phyloP scores from a whole-genome alignment of 2,329 filamentous ascomycete species.

The Byssochlamys sp. region DNA sequence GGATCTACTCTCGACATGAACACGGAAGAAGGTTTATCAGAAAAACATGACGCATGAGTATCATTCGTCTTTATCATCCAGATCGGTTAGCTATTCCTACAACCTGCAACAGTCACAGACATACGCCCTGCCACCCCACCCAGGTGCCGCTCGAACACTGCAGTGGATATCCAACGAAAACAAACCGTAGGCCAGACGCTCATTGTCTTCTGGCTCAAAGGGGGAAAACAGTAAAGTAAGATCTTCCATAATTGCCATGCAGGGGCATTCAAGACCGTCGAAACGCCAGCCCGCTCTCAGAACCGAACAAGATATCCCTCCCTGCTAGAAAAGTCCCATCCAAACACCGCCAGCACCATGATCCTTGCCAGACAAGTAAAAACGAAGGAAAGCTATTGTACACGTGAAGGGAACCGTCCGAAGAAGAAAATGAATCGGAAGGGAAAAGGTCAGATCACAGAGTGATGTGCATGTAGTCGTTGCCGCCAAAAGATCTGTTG shows the following conservation, averaged over 20 bases:
- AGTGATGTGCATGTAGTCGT: conserved; percentile 67
- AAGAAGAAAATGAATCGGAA: conserved; percentile 1
- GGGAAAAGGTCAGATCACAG: conserved; percentile 22
- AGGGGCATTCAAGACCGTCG: not conserved
- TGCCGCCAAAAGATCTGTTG: conserved; percentile 79
- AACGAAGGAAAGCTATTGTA: conserved; percentile 22
- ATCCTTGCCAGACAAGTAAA: conserved; percentile 16
- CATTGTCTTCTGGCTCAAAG: conserved; percentile 6
- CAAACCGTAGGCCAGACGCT: conserved; percentile 9
- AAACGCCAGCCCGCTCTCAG: conserved; percentile 23
- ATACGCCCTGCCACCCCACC: conserved; percentile 11
- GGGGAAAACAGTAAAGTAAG: conserved; percentile 11
- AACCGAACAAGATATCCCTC: conserved; percentile 10
- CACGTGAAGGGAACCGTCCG: conserved; percentile 14
- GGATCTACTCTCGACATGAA: not conserved
- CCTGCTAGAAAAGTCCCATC: conserved; percentile 22
- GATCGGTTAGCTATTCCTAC: conserved; percentile 23
- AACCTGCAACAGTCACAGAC: conserved; percentile 13
- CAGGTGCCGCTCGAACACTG: conserved; percentile 15
- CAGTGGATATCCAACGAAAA: conserved; percentile 22
- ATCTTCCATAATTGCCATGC: conserved; percentile 4
- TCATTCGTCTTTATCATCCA: conserved; percentile 16
- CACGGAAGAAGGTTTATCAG: not conserved
- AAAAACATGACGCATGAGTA: conserved; percentile 12
- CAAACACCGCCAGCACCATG: conserved; percentile 28